Conservation (phyloP, 1,139 yeast species). For the Kodamaea arcana region DNA sequence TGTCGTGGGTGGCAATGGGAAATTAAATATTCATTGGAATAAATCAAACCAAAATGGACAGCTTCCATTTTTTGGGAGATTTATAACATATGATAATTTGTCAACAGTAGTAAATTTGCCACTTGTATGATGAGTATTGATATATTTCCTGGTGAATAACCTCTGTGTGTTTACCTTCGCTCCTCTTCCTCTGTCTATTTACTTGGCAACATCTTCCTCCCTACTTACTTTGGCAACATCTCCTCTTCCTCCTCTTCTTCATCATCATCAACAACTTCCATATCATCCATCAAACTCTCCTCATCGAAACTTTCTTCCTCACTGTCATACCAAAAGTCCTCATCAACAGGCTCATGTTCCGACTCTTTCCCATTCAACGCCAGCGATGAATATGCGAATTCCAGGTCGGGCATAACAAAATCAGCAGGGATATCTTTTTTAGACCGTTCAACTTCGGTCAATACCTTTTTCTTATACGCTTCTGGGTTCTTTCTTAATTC, state of each 20-base stretch:
- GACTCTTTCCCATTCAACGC: constrained; percentile 32
- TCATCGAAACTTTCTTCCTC: constrained; percentile 52
- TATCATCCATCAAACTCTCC: constrained; percentile 54
- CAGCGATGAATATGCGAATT: constrained; percentile 57
- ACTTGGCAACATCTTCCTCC: neutral
- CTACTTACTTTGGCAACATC: constrained; percentile 24
- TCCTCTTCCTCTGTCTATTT: neutral
- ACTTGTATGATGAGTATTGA: too few species aligned
- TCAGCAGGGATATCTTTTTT: constrained; percentile 83
- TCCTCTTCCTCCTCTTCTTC: constrained; percentile 58
- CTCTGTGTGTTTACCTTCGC: too few species aligned
- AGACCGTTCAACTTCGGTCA: constrained; percentile 78
- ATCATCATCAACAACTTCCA: constrained; percentile 51
- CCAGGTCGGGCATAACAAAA: constrained; percentile 70
- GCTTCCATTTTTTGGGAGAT: too few species aligned
- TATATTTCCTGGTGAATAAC: too few species aligned
- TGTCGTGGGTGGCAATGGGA: too few species aligned
- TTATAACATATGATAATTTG: too few species aligned
- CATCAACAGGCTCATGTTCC: constrained; percentile 71
- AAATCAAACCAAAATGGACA: too few species aligned
- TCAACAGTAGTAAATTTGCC: too few species aligned
- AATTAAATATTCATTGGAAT: too few species aligned
- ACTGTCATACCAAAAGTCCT: constrained; percentile 82
- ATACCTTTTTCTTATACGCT: constrained; percentile 73
- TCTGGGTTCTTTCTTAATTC: constrained; percentile 84